These are phyloP conservation scores for Phytophthora cajani DNA, from an alignment of 352 stramenopile species.

Conservation along the genomic window DNA sequence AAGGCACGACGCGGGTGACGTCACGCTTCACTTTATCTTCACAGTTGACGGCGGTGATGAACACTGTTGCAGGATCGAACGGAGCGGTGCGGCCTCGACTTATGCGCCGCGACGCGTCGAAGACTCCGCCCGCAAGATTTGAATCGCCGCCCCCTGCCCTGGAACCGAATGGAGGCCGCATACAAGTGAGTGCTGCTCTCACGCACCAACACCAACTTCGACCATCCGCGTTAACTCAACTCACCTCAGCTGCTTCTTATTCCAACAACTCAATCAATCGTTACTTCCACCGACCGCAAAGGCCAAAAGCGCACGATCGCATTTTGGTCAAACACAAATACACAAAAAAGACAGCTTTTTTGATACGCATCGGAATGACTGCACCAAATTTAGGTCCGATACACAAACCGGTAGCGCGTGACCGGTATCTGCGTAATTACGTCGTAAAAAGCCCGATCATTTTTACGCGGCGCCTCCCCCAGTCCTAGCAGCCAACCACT, in stretches of 20 bases:
- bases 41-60: slow-evolving; percentile 13
- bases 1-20: background rate
- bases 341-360: background rate
- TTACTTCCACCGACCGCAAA: background rate
- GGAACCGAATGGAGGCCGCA: background rate
- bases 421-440: slow-evolving; percentile 20
- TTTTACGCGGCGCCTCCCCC: slow-evolving; percentile 19
- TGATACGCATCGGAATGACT: background rate
- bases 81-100: slow-evolving; percentile 8
- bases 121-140: slow-evolving; percentile 18
- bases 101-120: slow-evolving; percentile 28
- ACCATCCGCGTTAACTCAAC: slow-evolving; percentile 8
- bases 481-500: slow-evolving; percentile 31
- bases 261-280: background rate
- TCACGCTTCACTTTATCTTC: background rate
- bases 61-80: slow-evolving; percentile 20
- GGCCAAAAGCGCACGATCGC: background rate
- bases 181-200: background rate
- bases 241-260: slow-evolving; percentile 1
- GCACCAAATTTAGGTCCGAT: background rate
- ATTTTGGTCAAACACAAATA: background rate
- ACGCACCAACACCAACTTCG: background rate
- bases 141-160: slow-evolving; percentile 7
- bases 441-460: slow-evolving; percentile 19
- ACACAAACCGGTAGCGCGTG: background rate